Percentiles rank a stretch among this genome's conserved stretches.
These are phyloP conservation scores for Marasmius fiardii DNA, from an alignment of 1,284 basidiomycete genomes.

Conservation along the genomic window DNA sequence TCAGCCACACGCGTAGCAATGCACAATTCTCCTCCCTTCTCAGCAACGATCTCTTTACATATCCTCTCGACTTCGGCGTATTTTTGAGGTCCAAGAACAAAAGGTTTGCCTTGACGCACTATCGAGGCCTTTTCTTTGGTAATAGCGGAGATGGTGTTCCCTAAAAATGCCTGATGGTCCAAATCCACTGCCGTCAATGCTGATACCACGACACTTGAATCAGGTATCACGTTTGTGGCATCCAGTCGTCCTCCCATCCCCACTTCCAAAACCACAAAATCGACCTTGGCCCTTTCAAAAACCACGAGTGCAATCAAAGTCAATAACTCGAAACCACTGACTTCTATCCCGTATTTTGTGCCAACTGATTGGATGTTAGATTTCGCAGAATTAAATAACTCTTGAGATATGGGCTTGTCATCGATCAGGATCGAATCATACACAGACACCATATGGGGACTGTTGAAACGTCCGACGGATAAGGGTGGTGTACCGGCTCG, in stretches of 20 bases:
- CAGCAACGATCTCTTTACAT: constrained; percentile 33
- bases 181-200: constrained; percentile 85
- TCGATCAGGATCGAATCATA: constrained; percentile 79
- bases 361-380: constrained; percentile 52
- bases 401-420: constrained; percentile 47
- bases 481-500: constrained; percentile 42
- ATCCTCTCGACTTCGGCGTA: constrained; percentile 46
- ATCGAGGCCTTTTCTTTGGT: constrained; percentile 86
- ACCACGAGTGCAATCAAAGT: constrained; percentile 74
- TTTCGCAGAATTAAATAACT: constrained; percentile 50
- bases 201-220: constrained; percentile 70
- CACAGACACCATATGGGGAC: constrained; percentile 83
- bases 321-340: constrained; percentile 85
- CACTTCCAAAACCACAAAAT: constrained; percentile 89
- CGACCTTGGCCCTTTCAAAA: constrained; percentile 68
- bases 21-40: constrained; percentile 41
- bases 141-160: constrained; percentile 73
- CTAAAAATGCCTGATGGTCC: constrained; percentile 92
- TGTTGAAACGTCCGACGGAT: constrained; percentile 85
- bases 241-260: constrained; percentile 93
- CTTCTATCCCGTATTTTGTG: constrained; percentile 38
- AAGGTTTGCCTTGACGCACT: constrained; percentile 62
- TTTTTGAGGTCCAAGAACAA: constrained; percentile 73
- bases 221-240: constrained; percentile 88
- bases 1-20: constrained; percentile 24